Evolutionary conservation across 805 yeast species (phyloP).

Genomic region (Isabelozyma pseudorhagii): DNA sequence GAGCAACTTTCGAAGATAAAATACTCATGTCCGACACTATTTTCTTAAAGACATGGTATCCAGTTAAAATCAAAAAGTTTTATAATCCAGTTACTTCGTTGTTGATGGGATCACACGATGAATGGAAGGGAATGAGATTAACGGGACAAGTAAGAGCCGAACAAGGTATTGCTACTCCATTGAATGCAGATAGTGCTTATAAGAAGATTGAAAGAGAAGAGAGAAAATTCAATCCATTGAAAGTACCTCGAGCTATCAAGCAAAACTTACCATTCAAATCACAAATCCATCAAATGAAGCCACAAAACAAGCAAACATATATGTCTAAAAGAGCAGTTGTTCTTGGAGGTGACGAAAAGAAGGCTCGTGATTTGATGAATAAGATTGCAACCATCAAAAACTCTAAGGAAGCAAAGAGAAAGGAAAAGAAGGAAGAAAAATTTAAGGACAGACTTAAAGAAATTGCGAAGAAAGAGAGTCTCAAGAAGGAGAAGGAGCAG

Average conservation of each 20-base stretch:
- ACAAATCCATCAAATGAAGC: slow-evolving; percentile 84
- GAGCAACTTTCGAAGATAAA: slow-evolving; percentile 97
- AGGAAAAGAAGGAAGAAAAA: slow-evolving; percentile 69
- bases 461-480: slow-evolving; percentile 70
- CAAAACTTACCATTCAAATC: slow-evolving; percentile 85
- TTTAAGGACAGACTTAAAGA: slow-evolving; percentile 73
- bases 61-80: slow-evolving; percentile 83
- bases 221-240: slow-evolving; percentile 82
- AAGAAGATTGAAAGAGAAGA: slow-evolving; percentile 78
- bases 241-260: slow-evolving; percentile 78
- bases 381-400: slow-evolving; percentile 81
- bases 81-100: slow-evolving; percentile 96
- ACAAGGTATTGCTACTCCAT: slow-evolving; percentile 60
- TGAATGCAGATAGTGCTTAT: slow-evolving; percentile 47
- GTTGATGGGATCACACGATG: slow-evolving; percentile 67
- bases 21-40: slow-evolving; percentile 86
- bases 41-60: slow-evolving; percentile 94
- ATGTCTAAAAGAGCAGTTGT: slow-evolving; percentile 90
- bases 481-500: slow-evolving; percentile 68
- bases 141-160: slow-evolving; percentile 93
- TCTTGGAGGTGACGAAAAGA: slow-evolving; percentile 87
- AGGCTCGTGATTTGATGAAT: slow-evolving; percentile 84
- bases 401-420: slow-evolving; percentile 78
- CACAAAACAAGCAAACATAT: slow-evolving; percentile 80
- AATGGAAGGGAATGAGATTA: slow-evolving; percentile 95